phyloP scores from a whole-genome alignment of 352 stramenopile genomes.

The Globisporangium emineosum region DNA sequence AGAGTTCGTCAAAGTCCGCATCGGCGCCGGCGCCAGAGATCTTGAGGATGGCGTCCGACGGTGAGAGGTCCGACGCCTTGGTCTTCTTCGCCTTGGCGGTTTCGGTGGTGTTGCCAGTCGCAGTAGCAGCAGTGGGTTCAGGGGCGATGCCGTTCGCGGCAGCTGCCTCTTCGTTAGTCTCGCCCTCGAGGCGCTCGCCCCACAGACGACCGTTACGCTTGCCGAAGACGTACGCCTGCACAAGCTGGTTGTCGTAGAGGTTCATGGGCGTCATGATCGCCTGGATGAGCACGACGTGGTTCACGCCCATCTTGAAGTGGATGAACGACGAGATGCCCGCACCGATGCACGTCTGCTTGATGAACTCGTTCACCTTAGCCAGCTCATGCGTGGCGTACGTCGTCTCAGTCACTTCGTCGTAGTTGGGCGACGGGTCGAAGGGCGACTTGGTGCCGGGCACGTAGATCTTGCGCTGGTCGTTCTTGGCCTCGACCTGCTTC shows the following conservation, averaged over 20 bases:
- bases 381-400: constrained; percentile 76
- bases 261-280: constrained; percentile 84
- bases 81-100: constrained; percentile 19
- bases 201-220: constrained; percentile 62
- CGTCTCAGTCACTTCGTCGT: constrained; percentile 72
- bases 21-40: constrained; percentile 57
- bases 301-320: constrained; percentile 84
- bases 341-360: constrained; percentile 83
- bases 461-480: constrained; percentile 79
- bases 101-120: not conserved
- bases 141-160: constrained; percentile 24
- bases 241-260: constrained; percentile 75
- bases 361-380: constrained; percentile 68
- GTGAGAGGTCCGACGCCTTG: constrained; percentile 27
- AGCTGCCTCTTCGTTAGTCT: constrained; percentile 55
- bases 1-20: constrained; percentile 72
- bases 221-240: constrained; percentile 76
- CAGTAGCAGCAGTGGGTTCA: constrained; percentile 8
- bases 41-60: constrained; percentile 58
- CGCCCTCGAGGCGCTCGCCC: constrained; percentile 77
- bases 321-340: constrained; percentile 74
- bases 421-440: constrained; percentile 80
- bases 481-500: constrained; percentile 67
- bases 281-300: constrained; percentile 87
- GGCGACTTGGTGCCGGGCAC: constrained; percentile 66